These are phyloP conservation scores for Entomortierella lignicola DNA, from an alignment of 192 early-diverging fungal genomes.

Conservation along the genomic window DNA sequence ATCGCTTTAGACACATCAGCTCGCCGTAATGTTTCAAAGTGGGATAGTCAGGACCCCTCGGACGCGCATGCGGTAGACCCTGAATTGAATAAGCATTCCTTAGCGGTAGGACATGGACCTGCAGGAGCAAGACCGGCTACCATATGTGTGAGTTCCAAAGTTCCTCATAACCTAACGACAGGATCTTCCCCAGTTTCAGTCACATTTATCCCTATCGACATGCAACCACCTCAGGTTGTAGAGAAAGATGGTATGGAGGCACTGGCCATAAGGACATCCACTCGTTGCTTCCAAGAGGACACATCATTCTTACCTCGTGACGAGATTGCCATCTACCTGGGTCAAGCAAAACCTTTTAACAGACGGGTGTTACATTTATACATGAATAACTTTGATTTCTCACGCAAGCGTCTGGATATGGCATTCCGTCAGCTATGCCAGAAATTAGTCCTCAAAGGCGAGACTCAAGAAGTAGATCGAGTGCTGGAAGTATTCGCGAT, in stretches of 20 bases:
- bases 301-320: constrained; percentile 57
- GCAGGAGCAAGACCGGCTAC: constrained; percentile 15
- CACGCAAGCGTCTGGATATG: constrained; percentile 74
- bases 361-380: constrained; percentile 69
- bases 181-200: not conserved
- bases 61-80: too few relatives aligned
- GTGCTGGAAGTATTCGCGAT: constrained; percentile 87
- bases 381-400: constrained; percentile 85
- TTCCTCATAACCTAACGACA: constrained; percentile 4
- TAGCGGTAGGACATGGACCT: not conserved
- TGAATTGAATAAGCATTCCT: too few relatives aligned
- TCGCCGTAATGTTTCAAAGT: too few relatives aligned
- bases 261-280: constrained; percentile 15
- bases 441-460: constrained; percentile 86
- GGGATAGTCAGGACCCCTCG: too few relatives aligned
- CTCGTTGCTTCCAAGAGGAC: constrained; percentile 57
- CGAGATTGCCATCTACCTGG: constrained; percentile 62
- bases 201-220: constrained; percentile 12
- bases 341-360: constrained; percentile 68
- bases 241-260: constrained; percentile 2
- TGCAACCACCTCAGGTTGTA: not conserved
- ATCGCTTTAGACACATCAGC: too few relatives aligned
- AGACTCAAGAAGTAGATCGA: constrained; percentile 94
- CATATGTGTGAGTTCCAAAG: constrained; percentile 21
- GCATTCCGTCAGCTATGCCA: constrained; percentile 83